phyloP scores from a whole-genome alignment of 2,329 filamentous ascomycete genomes.

The Mariannaea elegans region DNA sequence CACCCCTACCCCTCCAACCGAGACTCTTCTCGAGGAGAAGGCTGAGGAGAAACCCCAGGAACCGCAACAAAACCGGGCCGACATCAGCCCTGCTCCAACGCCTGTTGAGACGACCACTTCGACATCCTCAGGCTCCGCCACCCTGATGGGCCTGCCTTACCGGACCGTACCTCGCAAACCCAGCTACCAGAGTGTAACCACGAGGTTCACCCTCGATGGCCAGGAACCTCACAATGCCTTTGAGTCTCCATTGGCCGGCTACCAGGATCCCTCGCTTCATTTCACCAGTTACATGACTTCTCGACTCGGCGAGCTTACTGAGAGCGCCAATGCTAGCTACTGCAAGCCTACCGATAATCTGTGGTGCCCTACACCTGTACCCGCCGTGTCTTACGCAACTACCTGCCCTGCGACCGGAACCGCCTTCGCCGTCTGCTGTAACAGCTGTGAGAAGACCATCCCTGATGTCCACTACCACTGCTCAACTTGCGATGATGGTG shows the following conservation, averaged over 20 bases:
- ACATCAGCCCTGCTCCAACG: constrained; percentile 27
- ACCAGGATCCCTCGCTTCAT: neutral
- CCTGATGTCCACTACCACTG: constrained; percentile 92
- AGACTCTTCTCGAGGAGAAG: constrained; percentile 23
- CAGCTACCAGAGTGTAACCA: neutral
- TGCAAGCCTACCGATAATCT: constrained; percentile 7
- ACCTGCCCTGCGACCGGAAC: constrained; percentile 30
- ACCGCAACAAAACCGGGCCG: constrained; percentile 20
- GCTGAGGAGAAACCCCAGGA: constrained; percentile 21
- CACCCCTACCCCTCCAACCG: constrained; percentile 19
- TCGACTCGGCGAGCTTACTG: neutral
- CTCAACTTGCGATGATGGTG: constrained; percentile 89
- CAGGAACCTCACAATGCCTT: neutral
- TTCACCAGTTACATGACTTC: neutral
- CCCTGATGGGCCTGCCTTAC: constrained; percentile 35
- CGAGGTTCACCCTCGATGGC: neutral
- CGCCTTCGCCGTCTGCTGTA: constrained; percentile 89
- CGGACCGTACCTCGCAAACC: constrained; percentile 22
- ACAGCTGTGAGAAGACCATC: constrained; percentile 83
- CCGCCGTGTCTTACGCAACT: constrained; percentile 5
- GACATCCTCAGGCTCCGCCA: constrained; percentile 24
- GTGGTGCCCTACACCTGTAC: constrained; percentile 5
- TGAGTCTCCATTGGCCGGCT: neutral
- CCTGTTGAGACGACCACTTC: constrained; percentile 33
- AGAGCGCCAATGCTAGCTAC: neutral